Percentiles rank a stretch among this genome's conserved stretches.
Evolutionary conservation across 306 rosid genomes (phyloP).

Genomic region (Pterocarpus macrocarpus): DNA sequence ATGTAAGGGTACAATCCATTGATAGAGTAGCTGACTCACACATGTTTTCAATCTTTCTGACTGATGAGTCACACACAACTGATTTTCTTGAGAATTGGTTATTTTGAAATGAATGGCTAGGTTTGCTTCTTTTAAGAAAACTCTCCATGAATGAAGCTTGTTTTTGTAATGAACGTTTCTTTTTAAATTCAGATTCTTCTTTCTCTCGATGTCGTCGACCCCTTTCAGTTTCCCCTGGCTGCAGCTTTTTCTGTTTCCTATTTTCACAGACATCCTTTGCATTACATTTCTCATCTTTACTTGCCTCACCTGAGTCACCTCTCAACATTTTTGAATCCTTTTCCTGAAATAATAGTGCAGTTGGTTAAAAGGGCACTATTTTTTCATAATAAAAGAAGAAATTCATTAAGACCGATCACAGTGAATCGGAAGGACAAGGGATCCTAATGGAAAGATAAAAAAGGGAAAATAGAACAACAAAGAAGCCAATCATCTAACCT

Average conservation of each 20-base stretch:
- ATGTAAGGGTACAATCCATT: slow-evolving; percentile 66
- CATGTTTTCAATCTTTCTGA: slow-evolving; percentile 44
- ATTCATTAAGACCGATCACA: neutral
- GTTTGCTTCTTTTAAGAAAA: slow-evolving; percentile 67
- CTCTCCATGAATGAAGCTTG: slow-evolving; percentile 81
- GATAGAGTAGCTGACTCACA: slow-evolving; percentile 55
- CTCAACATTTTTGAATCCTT: slow-evolving; percentile 55
- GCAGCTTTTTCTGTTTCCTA: slow-evolving; percentile 65
- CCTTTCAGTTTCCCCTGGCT: slow-evolving; percentile 69
- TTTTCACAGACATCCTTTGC: slow-evolving; percentile 60
- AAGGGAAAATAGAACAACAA: neutral
- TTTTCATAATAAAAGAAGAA: neutral
- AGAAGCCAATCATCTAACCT: neutral
- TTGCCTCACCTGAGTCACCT: slow-evolving; percentile 60
- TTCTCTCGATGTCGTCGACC: slow-evolving; percentile 69
- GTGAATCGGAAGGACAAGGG: neutral
- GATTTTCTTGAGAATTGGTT: slow-evolving; percentile 48
- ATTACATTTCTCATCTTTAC: slow-evolving; percentile 59
- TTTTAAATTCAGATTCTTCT: slow-evolving; percentile 71
- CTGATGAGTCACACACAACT: slow-evolving; percentile 36
- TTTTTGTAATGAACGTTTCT: slow-evolving; percentile 66
- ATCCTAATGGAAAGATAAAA: neutral
- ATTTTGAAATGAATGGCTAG: slow-evolving; percentile 41
- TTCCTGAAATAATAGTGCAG: slow-evolving; percentile 55
- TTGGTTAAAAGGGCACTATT: neutral